Evolutionary conservation across 192 early-diverging fungal species (phyloP), one percentile per base, ranked within the genome.

Genomic region (Linnemannia elongata): DNA sequence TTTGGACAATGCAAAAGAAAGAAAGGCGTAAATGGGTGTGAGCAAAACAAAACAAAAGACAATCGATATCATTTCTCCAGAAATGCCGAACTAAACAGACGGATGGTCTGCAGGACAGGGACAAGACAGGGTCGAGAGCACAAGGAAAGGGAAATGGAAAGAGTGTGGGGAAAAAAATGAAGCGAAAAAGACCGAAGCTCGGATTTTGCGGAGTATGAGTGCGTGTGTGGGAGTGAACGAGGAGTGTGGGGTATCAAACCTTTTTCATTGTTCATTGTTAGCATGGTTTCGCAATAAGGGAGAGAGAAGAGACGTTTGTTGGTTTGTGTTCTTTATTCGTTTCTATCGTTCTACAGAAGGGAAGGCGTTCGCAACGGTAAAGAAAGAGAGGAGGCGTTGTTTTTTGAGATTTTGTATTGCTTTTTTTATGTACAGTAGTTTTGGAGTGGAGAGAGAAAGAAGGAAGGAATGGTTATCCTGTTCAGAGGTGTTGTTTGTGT

Each of bases 391-490:
- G 38, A 55, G 42, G 44, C 8, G 9, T 71, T 39, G 69, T n/a
- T 57, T 57, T 60, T 38, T 45, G 9, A 15, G 12, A 12, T 72
- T 72, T 57, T 72, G 41, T 36, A 24, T 75, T 75, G n/a, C 13
- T 74, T 83, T 66, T 52, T 52, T 74, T 78, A 82, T 77, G 49
- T 76, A 82, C 75, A 82, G 44, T 47, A 41, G 20, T 66, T 38
- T 78, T 78, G 35, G 76, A 83, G 82, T 78, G 75, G 77, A 79
- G 77, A 84, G 76, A 33, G 42, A 42, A 69, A 49, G 33, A 70
- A 57, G 63, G 35, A 44, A 78, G 4, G 45, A 15, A 66, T 9
- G 1, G 27, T 30, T 66, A 66, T 72, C 70, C 70, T 41, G 36
- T 72, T 72, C 41, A n/a, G 39, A 12, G 22, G 42, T 9, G 35